A percentile compares a stretch with the other conserved stretches of the same genome.
Conservation (phyloP, 257 asterid genomes). For the Verbascum thapsus region DNA sequence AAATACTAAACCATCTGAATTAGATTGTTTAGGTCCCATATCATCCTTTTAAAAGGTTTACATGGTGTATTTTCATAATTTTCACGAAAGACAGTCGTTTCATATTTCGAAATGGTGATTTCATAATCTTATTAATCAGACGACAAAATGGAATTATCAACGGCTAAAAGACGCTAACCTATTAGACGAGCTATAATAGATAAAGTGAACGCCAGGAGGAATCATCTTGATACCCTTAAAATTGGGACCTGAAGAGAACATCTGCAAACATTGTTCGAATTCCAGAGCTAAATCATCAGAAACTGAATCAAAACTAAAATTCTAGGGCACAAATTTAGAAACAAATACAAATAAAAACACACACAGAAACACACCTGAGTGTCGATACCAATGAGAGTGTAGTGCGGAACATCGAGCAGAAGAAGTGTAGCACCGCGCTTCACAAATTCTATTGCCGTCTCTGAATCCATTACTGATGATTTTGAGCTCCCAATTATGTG, state of each 20-base stretch:
- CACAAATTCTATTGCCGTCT: conserved; percentile 65
- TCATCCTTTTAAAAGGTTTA: too few relatives aligned
- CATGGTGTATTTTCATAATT: too few relatives aligned
- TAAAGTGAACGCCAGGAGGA: conserved; percentile 87
- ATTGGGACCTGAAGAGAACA: conserved; percentile 78
- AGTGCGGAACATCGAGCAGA: conserved; percentile 78
- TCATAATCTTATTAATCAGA: too few relatives aligned
- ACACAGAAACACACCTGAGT: conserved; percentile 51
- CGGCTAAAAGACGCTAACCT: conserved; percentile 42
- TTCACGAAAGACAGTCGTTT: too few relatives aligned
- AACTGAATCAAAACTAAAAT: conserved; percentile 1
- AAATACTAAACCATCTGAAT: too few relatives aligned
- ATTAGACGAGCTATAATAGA: conserved; percentile 73
- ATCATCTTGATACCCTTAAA: conserved; percentile 93
- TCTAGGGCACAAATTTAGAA: neutral
- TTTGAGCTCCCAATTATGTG: neutral
- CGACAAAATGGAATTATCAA: neutral
- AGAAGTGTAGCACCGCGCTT: conserved; percentile 73
- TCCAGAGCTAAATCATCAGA: neutral
- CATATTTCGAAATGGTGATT: too few relatives aligned
- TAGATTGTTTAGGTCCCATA: too few relatives aligned
- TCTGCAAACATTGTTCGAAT: conserved; percentile 42
- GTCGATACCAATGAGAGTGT: conserved; percentile 84
- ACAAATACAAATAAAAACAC: neutral
- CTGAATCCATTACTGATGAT: conserved; percentile 58